phyloP scores from a whole-genome alignment of 371 early-diverging fungal genomes.

The Apophysomyces trapeziformis region DNA sequence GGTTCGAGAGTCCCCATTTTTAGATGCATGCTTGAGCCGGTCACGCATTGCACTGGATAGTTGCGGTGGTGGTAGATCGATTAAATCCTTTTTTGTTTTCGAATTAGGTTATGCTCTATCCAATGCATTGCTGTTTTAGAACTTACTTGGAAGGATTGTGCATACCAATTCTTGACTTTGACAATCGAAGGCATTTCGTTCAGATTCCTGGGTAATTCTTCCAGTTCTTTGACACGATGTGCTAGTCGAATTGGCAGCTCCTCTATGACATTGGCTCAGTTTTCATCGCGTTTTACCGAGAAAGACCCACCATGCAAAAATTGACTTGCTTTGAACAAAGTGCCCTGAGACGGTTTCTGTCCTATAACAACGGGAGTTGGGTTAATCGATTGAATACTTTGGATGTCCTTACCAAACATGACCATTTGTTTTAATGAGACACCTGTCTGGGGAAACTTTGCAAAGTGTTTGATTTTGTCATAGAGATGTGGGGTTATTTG shows the following conservation, averaged over 20 bases:
- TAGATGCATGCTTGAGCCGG: slow-evolving; percentile 22
- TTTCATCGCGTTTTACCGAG: background rate
- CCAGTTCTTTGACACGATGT: slow-evolving; percentile 94
- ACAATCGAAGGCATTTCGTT: slow-evolving; percentile 90
- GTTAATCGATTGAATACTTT: slow-evolving; percentile 7
- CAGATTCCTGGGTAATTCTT: slow-evolving; percentile 85
- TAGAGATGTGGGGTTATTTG: slow-evolving; percentile 67
- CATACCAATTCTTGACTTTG: slow-evolving; percentile 95
- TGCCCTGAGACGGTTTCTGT: slow-evolving; percentile 79
- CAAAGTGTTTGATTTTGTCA: slow-evolving; percentile 75
- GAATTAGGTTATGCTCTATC: background rate
- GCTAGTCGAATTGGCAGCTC: slow-evolving; percentile 97
- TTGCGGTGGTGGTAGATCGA: slow-evolving; percentile 72
- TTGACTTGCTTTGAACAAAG: slow-evolving; percentile 88
- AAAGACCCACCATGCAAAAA: slow-evolving; percentile 74
- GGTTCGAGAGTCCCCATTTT: slow-evolving; percentile 13
- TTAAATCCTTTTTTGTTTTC: slow-evolving; percentile 57
- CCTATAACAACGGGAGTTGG: slow-evolving; percentile 52
- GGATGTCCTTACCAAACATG: slow-evolving; percentile 31
- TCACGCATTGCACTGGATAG: slow-evolving; percentile 47
- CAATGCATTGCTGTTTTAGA: background rate
- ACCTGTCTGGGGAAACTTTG: slow-evolving; percentile 88
- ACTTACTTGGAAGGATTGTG: slow-evolving; percentile 85
- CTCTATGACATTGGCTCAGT: slow-evolving; percentile 44
- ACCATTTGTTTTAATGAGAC: slow-evolving; percentile 86